Percentiles rank a stretch among this genome's conserved stretches.
These are phyloP conservation scores for Hypoxylon rubiginosum DNA, from an alignment of 2,329 filamentous ascomycete species.

Conservation along the genomic window DNA sequence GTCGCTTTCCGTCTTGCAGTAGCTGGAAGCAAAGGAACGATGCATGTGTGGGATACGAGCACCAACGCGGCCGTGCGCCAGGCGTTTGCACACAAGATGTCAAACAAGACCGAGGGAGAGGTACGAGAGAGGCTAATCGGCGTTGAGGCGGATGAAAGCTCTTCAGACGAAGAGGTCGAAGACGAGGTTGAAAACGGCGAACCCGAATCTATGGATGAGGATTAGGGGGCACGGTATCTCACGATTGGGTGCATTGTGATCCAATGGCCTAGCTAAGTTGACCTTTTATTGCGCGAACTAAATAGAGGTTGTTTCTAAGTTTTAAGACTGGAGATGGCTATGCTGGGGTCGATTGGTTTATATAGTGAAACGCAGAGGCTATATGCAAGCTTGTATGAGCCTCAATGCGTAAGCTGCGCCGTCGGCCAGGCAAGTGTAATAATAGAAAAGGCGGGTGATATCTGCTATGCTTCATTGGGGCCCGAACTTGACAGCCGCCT, in stretches of 20 bases:
- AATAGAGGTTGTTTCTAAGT: conserved; percentile 33
- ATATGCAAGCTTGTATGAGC: neutral
- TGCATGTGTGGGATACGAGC: conserved; percentile 96
- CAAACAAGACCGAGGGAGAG: conserved; percentile 67
- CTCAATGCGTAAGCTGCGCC: neutral
- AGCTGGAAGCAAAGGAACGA: conserved; percentile 90
- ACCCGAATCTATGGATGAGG: conserved; percentile 70
- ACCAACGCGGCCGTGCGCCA: conserved; percentile 90
- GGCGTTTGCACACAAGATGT: conserved; percentile 82
- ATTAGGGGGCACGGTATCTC: conserved; percentile 53
- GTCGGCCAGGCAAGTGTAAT: conserved; percentile 22
- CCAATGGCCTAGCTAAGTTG: conserved; percentile 16
- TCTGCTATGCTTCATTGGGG: conserved; percentile 10
- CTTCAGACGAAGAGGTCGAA: conserved; percentile 60
- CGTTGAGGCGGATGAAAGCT: conserved; percentile 75
- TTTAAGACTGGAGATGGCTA: conserved; percentile 31
- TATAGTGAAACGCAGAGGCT: conserved; percentile 22
- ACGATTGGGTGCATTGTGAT: conserved; percentile 37
- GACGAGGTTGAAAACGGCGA: conserved; percentile 53
- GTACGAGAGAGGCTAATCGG: conserved; percentile 84
- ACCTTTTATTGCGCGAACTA: conserved; percentile 16
- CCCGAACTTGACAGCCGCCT: conserved; percentile 12
- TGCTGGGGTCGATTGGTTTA: conserved; percentile 18
- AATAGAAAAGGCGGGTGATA: conserved; percentile 28
- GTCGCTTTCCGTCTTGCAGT: conserved; percentile 94